A percentile compares a stretch with the other conserved stretches of the same genome.
These are phyloP conservation scores for Thermomyces lanuginosus DNA, from an alignment of 2,329 filamentous ascomycete genomes.

Conservation along the genomic window DNA sequence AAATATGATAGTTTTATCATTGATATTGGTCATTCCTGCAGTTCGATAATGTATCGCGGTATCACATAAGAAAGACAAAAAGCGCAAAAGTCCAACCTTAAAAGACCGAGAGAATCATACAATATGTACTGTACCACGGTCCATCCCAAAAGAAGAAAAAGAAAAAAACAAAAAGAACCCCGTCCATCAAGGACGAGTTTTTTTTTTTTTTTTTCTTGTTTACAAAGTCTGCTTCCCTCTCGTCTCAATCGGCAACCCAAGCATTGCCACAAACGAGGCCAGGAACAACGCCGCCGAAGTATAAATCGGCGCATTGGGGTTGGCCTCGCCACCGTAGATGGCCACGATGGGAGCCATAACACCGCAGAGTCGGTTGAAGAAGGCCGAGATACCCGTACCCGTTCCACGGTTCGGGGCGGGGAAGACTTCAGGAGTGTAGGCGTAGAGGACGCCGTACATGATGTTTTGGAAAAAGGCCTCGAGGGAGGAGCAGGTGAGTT, in stretches of 20 bases:
- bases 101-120: too few relatives aligned
- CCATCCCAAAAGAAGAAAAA: background rate
- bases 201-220: background rate
- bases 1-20: too few relatives aligned
- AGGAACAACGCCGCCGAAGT: constrained; percentile 29
- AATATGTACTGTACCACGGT: too few relatives aligned
- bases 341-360: constrained; percentile 31
- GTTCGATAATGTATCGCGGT: too few relatives aligned
- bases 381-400: constrained; percentile 34
- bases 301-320: constrained; percentile 30
- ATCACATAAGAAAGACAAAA: constrained; percentile 1
- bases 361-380: constrained; percentile 29
- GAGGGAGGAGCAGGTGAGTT: constrained; percentile 36
- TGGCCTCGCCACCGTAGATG: constrained; percentile 22
- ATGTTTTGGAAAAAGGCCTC: constrained; percentile 43
- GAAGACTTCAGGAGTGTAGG: constrained; percentile 44
- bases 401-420: constrained; percentile 40
- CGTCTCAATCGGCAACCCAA: constrained; percentile 31
- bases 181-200: background rate
- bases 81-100: too few relatives aligned
- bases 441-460: constrained; percentile 42
- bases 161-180: background rate
- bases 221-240: constrained; percentile 27
- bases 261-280: constrained; percentile 31
- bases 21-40: too few relatives aligned